Evolutionary conservation across 2,329 filamentous ascomycete genomes (phyloP).

Genomic region (Fusarium sp.): DNA sequence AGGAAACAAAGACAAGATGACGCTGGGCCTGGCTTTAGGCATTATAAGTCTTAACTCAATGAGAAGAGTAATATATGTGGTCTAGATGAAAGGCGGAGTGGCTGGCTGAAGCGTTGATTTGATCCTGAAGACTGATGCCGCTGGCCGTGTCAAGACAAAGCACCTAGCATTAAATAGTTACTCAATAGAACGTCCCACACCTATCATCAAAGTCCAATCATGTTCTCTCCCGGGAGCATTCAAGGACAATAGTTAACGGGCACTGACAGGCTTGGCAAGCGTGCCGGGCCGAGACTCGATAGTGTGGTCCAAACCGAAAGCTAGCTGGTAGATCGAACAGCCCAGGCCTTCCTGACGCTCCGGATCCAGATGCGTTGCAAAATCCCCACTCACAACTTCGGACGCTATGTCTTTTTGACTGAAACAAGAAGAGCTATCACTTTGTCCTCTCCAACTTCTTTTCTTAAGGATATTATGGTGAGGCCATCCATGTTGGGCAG

Average conservation of each 20-base stretch:
- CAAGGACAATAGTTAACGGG: neutral
- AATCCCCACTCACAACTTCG: slow-evolving; percentile 1
- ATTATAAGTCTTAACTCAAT: too few relatives aligned
- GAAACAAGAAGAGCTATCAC: slow-evolving; percentile 2
- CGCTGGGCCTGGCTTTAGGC: too few relatives aligned
- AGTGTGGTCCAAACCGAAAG: neutral
- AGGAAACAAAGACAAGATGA: too few relatives aligned
- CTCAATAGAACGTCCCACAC: neutral
- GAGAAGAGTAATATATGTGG: too few relatives aligned
- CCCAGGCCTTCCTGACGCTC: neutral
- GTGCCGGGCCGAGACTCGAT: neutral
- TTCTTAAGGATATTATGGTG: neutral
- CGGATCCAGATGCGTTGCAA: slow-evolving; percentile 4
- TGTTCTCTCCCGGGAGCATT: neutral
- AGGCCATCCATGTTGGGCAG: neutral
- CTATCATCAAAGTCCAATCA: neutral
- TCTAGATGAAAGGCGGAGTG: too few relatives aligned
- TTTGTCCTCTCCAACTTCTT: slow-evolving; percentile 3
- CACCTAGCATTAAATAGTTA: neutral
- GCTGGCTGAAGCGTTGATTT: too few relatives aligned
- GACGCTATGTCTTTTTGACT: neutral
- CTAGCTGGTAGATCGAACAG: neutral
- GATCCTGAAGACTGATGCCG: too few relatives aligned
- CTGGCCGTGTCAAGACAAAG: too few relatives aligned
- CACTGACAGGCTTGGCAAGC: neutral